Evolutionary conservation across 1,284 basidiomycete species (phyloP).

Genomic region (Pyrrhoderma noxium): DNA sequence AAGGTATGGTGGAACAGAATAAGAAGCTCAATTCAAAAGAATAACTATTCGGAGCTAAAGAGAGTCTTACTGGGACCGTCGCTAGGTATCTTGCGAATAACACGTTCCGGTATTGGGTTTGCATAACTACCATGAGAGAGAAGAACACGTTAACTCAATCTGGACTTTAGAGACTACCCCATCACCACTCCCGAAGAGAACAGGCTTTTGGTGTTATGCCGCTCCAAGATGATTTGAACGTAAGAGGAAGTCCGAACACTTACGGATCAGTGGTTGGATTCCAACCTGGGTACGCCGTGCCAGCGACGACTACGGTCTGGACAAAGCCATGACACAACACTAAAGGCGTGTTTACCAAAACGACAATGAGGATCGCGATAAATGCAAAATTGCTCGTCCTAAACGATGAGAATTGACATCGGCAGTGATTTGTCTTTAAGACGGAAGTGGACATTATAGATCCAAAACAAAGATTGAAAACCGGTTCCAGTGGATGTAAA

Average conservation of each 20-base stretch:
- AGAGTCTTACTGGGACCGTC: constrained; percentile 26
- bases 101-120: constrained; percentile 21
- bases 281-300: constrained; percentile 26
- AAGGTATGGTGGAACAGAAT: too few relatives aligned
- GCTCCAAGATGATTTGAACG: too few relatives aligned
- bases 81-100: constrained; percentile 27
- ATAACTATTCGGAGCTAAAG: neutral
- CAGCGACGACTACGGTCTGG: constrained; percentile 20
- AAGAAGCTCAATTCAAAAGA: too few relatives aligned
- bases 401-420: neutral
- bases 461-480: neutral
- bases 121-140: constrained; percentile 17
- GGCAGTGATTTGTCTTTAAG: neutral
- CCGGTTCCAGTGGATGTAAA: too few relatives aligned
- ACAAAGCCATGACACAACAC: constrained; percentile 25
- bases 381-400: constrained; percentile 3
- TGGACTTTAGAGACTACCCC: too few relatives aligned
- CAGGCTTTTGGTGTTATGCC: too few relatives aligned
- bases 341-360: constrained; percentile 6
- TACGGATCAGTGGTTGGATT: constrained; percentile 23
- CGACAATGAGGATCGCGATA: neutral
- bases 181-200: too few relatives aligned
- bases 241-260: constrained; percentile 18
- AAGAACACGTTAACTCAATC: neutral
- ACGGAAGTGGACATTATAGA: neutral